A percentile compares a stretch with the other conserved stretches of the same genome.
phyloP scores from a whole-genome alignment of 1,139 yeast species.

The Scheffersomyces quercinus region DNA sequence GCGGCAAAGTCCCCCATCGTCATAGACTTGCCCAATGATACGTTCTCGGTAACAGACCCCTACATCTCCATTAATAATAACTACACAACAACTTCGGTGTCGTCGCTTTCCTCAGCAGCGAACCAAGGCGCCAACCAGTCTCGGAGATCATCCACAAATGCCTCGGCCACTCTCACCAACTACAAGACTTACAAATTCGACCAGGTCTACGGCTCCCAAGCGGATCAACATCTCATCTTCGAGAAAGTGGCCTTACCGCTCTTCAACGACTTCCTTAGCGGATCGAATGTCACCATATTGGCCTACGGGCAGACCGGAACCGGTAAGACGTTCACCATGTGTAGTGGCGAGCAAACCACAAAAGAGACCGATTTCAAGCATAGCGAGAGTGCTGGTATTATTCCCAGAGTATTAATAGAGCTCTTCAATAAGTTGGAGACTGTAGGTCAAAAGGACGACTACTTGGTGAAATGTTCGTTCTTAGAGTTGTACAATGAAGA shows the following conservation, averaged over 20 bases:
- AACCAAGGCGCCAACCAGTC: not conserved
- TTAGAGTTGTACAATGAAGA: slow-evolving; percentile 77
- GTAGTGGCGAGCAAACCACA: slow-evolving; percentile 46
- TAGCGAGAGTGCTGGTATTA: slow-evolving; percentile 54
- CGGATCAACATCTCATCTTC: slow-evolving; percentile 61
- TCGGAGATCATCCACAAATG: not conserved
- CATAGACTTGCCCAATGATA: slow-evolving; percentile 58
- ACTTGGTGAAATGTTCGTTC: slow-evolving; percentile 66
- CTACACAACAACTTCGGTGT: slow-evolving; percentile 26
- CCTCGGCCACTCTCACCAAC: slow-evolving; percentile 11
- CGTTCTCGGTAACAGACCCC: slow-evolving; percentile 36
- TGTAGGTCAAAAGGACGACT: slow-evolving; percentile 37
- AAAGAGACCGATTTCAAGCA: slow-evolving; percentile 11
- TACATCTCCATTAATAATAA: slow-evolving; percentile 43
- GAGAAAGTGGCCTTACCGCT: slow-evolving; percentile 65
- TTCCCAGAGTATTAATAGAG: slow-evolving; percentile 62
- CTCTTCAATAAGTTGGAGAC: slow-evolving; percentile 48
- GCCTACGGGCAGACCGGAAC: slow-evolving; percentile 94
- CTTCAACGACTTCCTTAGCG: slow-evolving; percentile 63
- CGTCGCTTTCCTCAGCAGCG: not conserved
- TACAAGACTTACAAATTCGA: slow-evolving; percentile 66
- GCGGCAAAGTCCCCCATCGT: slow-evolving; percentile 72
- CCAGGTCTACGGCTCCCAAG: slow-evolving; percentile 71
- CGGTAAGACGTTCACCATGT: slow-evolving; percentile 87
- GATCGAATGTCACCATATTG: slow-evolving; percentile 76